Evolutionary conservation across 2,329 filamentous ascomycete species (phyloP).

Genomic region (Verticillium zaregamsianum): DNA sequence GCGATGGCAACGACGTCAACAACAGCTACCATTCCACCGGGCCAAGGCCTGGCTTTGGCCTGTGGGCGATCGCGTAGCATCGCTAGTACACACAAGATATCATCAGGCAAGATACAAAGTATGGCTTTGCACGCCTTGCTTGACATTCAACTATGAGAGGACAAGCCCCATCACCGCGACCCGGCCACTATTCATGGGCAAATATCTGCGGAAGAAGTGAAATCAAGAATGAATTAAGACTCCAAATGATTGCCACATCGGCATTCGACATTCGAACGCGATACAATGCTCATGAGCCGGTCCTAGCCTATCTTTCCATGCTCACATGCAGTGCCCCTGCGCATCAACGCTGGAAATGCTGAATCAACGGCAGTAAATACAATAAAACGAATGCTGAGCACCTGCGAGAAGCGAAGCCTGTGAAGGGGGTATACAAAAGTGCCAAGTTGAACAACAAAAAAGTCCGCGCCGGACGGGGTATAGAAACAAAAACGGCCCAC

Average conservation of each 20-base stretch:
- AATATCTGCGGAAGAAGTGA: too few species aligned
- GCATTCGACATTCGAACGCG: background rate
- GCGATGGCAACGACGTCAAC: too few species aligned
- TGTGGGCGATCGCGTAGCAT: too few species aligned
- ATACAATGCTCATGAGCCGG: background rate
- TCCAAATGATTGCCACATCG: background rate
- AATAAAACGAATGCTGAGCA: background rate
- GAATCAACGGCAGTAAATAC: background rate
- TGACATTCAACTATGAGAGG: too few species aligned
- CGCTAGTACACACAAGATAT: too few species aligned
- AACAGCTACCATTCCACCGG: too few species aligned
- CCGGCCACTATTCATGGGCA: too few species aligned
- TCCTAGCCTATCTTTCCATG: background rate
- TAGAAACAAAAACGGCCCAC: constrained; percentile 10
- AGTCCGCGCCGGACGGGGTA: constrained; percentile 13
- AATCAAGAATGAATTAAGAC: background rate
- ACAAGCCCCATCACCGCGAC: too few species aligned
- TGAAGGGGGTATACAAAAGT: background rate
- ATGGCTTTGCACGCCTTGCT: too few species aligned
- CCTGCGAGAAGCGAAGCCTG: background rate
- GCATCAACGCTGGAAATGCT: background rate
- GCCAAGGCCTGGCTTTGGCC: too few species aligned
- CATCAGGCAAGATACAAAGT: too few species aligned
- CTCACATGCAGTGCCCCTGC: background rate
- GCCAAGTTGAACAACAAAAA: constrained; percentile 4